phyloP scores from a whole-genome alignment of 1,284 basidiomycete genomes.

The Chalciporus sp. region DNA sequence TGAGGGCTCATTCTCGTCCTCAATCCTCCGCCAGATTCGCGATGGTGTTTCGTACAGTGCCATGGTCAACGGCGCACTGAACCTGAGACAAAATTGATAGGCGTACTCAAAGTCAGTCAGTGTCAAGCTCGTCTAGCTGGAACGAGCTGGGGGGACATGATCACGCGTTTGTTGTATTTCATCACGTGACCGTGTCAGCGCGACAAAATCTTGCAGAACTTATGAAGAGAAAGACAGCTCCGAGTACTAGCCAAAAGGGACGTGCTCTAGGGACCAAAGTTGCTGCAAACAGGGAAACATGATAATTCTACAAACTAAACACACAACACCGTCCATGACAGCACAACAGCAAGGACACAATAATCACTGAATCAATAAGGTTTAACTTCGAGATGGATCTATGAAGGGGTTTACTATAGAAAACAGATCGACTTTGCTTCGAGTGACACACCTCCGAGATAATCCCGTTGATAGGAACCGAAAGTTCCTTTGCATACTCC shows the following conservation, averaged over 20 bases:
- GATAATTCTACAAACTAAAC: constrained; percentile 4
- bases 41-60: constrained; percentile 75
- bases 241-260: neutral
- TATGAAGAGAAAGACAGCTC: neutral
- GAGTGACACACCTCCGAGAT: constrained; percentile 29
- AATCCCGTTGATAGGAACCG: constrained; percentile 29
- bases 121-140: neutral
- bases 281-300: neutral
- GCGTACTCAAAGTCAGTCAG: neutral
- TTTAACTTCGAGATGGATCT: constrained; percentile 34
- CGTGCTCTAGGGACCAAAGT: too few relatives aligned
- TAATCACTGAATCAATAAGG: constrained; percentile 27
- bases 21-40: constrained; percentile 76
- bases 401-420: neutral
- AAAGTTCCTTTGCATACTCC: constrained; percentile 32
- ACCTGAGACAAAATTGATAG: neutral
- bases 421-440: neutral
- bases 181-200: constrained; percentile 29
- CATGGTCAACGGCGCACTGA: constrained; percentile 16
- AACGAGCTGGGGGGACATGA: neutral
- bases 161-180: constrained; percentile 26
- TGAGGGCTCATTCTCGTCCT: constrained; percentile 74
- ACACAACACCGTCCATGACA: constrained; percentile 1
- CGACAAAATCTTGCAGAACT: too few relatives aligned
- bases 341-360: constrained; percentile 11